phyloP scores from a whole-genome alignment of 1,284 basidiomycete species.

The Megacollybia platyphylla region DNA sequence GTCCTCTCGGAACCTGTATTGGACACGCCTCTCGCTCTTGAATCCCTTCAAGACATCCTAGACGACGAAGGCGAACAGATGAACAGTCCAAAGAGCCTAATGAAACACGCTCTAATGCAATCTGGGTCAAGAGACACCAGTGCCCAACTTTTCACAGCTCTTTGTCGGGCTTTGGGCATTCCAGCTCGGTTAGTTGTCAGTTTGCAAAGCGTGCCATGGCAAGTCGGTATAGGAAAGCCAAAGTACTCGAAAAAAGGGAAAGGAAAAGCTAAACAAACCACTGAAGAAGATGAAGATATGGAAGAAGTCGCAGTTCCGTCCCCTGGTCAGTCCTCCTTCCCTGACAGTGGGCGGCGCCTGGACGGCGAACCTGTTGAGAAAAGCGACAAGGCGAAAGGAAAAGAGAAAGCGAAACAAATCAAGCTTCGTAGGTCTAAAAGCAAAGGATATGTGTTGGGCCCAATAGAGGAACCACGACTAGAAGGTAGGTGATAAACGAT shows the following conservation, averaged over 20 bases:
- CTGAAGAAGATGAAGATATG: slow-evolving; percentile 20
- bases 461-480: neutral
- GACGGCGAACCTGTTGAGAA: slow-evolving; percentile 22
- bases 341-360: slow-evolving; percentile 24
- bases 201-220: slow-evolving; percentile 86
- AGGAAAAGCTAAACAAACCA: slow-evolving; percentile 20
- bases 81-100: slow-evolving; percentile 70
- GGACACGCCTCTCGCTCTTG: slow-evolving; percentile 16
- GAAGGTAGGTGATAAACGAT: neutral
- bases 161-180: slow-evolving; percentile 80
- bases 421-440: slow-evolving; percentile 40
- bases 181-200: slow-evolving; percentile 85
- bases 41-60: slow-evolving; percentile 30
- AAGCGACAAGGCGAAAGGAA: slow-evolving; percentile 37
- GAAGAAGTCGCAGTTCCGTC: slow-evolving; percentile 21
- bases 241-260: slow-evolving; percentile 28
- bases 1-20: slow-evolving; percentile 13
- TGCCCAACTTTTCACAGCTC: slow-evolving; percentile 84
- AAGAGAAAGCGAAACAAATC: slow-evolving; percentile 28
- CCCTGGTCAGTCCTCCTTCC: slow-evolving; percentile 15
- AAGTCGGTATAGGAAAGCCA: slow-evolving; percentile 42
- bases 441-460: slow-evolving; percentile 28
- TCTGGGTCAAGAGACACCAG: slow-evolving; percentile 80
- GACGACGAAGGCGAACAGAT: slow-evolving; percentile 58
- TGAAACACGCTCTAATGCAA: slow-evolving; percentile 78